Evolutionary conservation across 73 alveolate species (phyloP), one percentile per base, ranked within the genome.

Genomic region (Paramecium sexaurelia): DNA sequence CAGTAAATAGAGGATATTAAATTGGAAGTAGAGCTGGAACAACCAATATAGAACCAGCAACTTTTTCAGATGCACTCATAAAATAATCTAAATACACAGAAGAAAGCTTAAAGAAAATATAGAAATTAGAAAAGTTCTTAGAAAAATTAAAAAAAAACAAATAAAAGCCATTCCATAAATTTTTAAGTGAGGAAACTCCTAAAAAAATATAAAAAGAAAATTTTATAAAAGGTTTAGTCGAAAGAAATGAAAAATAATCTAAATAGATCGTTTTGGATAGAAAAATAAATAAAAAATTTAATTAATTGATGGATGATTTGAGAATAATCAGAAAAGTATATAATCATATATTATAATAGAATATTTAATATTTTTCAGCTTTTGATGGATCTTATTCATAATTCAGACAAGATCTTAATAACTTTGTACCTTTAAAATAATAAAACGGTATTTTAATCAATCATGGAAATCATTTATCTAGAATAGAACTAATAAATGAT

Each of bases 241-340:
- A 35, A 15, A 40, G 57, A 33, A 33, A 15, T 4, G 22, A 71
- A 7, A 32, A 35, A 11, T 33, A 33, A 32, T n/a, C 26, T 11
- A 1, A 27, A 20, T 33, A 71, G 13, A 13, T n/a, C 8, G 15
- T 33, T 0, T 35, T 71, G 29, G 86, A 71, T 71, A 13, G 66
- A 15, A 71, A 71, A 71, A 15, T 40, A 20, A 78, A 78, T 41
- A 78, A 78, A 17, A 78, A 78, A 45, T 39, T 78, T 19, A 45
- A 78, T 26, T 4, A 20, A 22, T 43, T 78, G n/a, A 45, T 78
- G 73, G 90, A 78, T 13, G 75, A 45, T 15, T 11, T 78, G 22
- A 78, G 90, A 41, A 78, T 78, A n/a, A 22, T 78, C 11, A 78
- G 90, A 78, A 41, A 78, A 45, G 90, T 78, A 78, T 41, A 22